A percentile compares a stretch with the other conserved stretches of the same genome.
Evolutionary conservation across 2,329 filamentous ascomycete species (phyloP).

Genomic region (Hysterium pulicare): DNA sequence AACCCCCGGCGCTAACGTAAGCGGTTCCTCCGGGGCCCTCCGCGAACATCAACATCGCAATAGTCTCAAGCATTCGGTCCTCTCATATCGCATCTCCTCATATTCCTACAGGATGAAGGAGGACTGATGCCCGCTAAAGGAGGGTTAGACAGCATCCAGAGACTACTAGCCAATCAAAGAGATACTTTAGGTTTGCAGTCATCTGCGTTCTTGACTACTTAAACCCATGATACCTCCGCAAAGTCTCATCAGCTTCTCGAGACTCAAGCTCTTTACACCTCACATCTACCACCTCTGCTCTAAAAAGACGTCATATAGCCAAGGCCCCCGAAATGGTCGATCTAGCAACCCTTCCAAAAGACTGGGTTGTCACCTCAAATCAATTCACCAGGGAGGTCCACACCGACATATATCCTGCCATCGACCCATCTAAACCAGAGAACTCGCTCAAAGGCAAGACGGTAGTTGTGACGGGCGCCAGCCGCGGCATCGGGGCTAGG

Average conservation of each 20-base stretch:
- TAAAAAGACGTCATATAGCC: neutral
- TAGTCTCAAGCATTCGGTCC: too few relatives aligned
- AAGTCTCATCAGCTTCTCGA: neutral
- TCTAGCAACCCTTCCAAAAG: neutral
- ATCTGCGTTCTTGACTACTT: too few relatives aligned
- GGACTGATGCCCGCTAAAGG: too few relatives aligned
- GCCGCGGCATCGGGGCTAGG: slow-evolving; percentile 23
- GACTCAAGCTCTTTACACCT: neutral
- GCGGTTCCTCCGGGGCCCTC: too few relatives aligned
- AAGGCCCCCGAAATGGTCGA: neutral
- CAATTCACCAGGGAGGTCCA: slow-evolving; percentile 14
- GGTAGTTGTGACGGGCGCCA: slow-evolving; percentile 30
- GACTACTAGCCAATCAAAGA: too few relatives aligned
- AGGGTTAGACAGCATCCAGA: too few relatives aligned
- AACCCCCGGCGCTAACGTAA: too few relatives aligned
- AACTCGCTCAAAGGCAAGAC: slow-evolving; percentile 22
- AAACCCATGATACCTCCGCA: too few relatives aligned
- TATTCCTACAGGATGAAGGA: too few relatives aligned
- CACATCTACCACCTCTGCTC: neutral
- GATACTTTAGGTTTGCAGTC: too few relatives aligned
- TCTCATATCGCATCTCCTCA: too few relatives aligned
- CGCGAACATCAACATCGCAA: too few relatives aligned
- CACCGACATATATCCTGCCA: slow-evolving; percentile 20
- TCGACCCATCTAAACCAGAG: slow-evolving; percentile 20
- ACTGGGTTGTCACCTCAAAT: slow-evolving; percentile 1